Evolutionary conservation across 179 eudicot genomes (phyloP), one percentile per base, ranked within the genome.

Genomic region (Vitellaria paradoxa): DNA sequence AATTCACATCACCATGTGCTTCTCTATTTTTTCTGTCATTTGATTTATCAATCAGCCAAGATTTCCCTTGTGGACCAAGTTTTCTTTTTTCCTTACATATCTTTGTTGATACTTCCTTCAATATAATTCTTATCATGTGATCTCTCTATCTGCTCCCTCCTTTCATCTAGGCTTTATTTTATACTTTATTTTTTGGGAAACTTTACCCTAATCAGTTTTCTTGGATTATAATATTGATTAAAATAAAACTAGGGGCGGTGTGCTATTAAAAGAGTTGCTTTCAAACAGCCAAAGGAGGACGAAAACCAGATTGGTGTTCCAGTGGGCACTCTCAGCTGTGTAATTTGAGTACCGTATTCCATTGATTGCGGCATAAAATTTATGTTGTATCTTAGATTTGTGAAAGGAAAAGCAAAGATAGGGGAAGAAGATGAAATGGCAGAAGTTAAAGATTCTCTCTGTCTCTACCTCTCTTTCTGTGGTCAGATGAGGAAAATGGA

Each of bases 1-100:
- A 68, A 42, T 68, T 77, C 74, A 68, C 74, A 15, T 13, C 40
- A 37, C 70, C 79, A 68, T 68, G 66, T 68, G 56, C 23, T 20
- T 21, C 13, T 3, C 4, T 53, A 10, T 53, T 7, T 26, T 20
- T 55, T 76, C 52, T 53, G 4, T 53, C 17, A 15, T 53, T 11
- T 4, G 8, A 53, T 53, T 3, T 53, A 53, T 53, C 13, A 10
- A 53, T 15, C 57, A 53, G 57, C 13, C 57, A 53, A 53, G 57
- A 11, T 53, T 53, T 53, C 15, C 17, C 57, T 53, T 15, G 0
- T 1, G 57, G 14, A 53, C 57, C 13, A 53, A 53, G 57, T 53
- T 53, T 53, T 15, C 9, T 53, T 15, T 53, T 53, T 4, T 42
- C 45, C 45, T 10, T 10, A 0, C 13, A 53, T 0, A 53, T 53